A percentile compares a stretch with the other conserved stretches of the same genome.
Conservation (phyloP, 306 rosid species). For the Urtica urens region DNA sequence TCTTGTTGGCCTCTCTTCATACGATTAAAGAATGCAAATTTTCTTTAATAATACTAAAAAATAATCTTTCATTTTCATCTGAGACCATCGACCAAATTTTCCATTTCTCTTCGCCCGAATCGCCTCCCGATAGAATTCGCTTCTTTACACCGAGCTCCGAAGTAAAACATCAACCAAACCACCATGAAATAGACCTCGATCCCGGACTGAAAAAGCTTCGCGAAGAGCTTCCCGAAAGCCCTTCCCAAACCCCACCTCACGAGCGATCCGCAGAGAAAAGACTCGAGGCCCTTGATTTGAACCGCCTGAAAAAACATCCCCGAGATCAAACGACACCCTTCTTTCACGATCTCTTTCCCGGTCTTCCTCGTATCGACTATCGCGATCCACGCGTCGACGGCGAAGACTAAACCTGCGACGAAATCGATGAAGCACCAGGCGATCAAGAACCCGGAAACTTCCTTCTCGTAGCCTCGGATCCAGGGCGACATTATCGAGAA, state of each 20-base stretch:
- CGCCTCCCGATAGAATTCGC: constrained; percentile 54
- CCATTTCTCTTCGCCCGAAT: constrained; percentile 65
- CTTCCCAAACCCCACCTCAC: constrained; percentile 49
- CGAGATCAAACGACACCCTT: constrained; percentile 68
- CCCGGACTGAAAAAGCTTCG: constrained; percentile 65
- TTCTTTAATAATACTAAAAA: constrained; percentile 11
- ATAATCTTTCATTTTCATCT: constrained; percentile 47
- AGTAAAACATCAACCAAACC: constrained; percentile 74
- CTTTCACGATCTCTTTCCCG: constrained; percentile 84
- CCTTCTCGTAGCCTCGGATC: constrained; percentile 81
- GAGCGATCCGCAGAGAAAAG: constrained; percentile 55
- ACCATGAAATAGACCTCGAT: constrained; percentile 95
- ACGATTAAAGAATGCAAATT: constrained; percentile 18
- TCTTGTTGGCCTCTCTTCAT: constrained; percentile 18
- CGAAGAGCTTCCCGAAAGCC: constrained; percentile 43
- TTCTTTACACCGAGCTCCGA: constrained; percentile 57
- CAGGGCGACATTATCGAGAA: constrained; percentile 83
- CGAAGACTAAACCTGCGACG: constrained; percentile 57
- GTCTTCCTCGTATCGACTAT: constrained; percentile 76
- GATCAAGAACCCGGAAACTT: constrained; percentile 66
- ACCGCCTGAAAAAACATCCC: constrained; percentile 69
- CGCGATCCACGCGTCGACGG: constrained; percentile 95
- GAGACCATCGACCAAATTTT: constrained; percentile 53
- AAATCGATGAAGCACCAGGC: constrained; percentile 71
- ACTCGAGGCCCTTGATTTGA: constrained; percentile 71